Evolutionary conservation across 2,329 filamentous ascomycete genomes (phyloP), one percentile per base, ranked within the genome.

Genomic region (Fusarium brachygibbosum): DNA sequence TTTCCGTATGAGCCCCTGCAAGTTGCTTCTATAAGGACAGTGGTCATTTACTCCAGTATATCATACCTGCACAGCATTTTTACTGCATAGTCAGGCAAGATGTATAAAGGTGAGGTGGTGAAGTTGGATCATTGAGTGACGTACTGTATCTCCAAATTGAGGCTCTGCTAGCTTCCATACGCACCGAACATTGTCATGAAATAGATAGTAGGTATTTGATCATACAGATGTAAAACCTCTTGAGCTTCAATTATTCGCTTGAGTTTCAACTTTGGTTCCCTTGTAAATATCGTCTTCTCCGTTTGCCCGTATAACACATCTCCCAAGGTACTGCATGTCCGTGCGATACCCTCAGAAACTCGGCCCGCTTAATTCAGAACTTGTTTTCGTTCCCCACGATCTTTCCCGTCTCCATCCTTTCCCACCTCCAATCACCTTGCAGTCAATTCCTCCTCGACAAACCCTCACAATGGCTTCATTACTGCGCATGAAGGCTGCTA

Each of bases 401-500:
- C 34, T n/a, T 31, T 45, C 40, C 31, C 48, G 48, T 50, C 48
- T 17, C 29, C 35, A 41, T 35, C 12, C 40, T 37, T 45, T 23
- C 28, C 28, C 34, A 53, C 28, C 42, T 31, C 53, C 63, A 42
- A 45, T 59, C 42, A 55, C 28, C 42, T 48, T 17, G 2, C 28
- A 38, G 13, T 51, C 46, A 53, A 45, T 29, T 17, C 14, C 28
- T 21, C 16, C 25, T 51, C 23, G 23, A 50, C 14, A 53, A 52
- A 60, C 23, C 62, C 55, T 42, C 42, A 57, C 51, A 32, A 74
- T 74, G 72, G 72, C 70, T 45, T 74, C 70, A 25, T 60, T 70
- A 16, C 57, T 74, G 31, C 72, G 70, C 16, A 59, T 69, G 57
- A 74, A 62, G 61, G 68, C 70, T 34, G 68, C 55, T 34, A 65